These are phyloP conservation scores for Penicillium sp. DNA, from an alignment of 2,329 filamentous ascomycete genomes.

Conservation along the genomic window DNA sequence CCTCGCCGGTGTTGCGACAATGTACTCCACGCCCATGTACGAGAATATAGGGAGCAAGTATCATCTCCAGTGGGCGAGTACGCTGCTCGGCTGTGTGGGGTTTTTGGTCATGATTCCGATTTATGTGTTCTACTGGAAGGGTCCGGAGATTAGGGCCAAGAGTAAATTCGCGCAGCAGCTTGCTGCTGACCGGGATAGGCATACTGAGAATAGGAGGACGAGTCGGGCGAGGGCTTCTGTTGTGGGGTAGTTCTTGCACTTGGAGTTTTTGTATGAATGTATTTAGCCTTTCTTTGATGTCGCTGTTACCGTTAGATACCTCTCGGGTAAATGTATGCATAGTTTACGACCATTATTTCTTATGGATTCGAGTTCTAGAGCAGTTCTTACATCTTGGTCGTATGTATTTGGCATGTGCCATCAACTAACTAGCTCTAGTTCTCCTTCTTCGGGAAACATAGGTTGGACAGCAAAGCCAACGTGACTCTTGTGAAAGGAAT, in stretches of 20 bases:
- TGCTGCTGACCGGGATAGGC: conserved; percentile 14
- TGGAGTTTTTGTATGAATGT: not conserved
- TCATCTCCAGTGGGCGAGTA: conserved; percentile 47
- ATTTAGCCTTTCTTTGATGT: not conserved
- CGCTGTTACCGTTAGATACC: not conserved
- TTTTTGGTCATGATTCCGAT: conserved; percentile 47
- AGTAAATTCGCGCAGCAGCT: conserved; percentile 20
- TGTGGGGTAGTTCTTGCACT: not conserved
- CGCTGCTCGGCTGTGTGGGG: conserved; percentile 45
- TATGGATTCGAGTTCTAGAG: too few species aligned
- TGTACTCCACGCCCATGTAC: conserved; percentile 59
- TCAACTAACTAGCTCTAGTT: too few species aligned
- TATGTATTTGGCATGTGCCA: too few species aligned
- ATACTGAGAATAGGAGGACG: conserved; percentile 8
- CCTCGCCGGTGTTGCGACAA: conserved; percentile 61
- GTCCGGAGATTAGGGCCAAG: conserved; percentile 43
- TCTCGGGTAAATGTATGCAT: too few species aligned
- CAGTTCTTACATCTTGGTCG: too few species aligned
- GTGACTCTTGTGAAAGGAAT: too few species aligned
- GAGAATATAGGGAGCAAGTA: conserved; percentile 37
- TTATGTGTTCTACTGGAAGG: conserved; percentile 50
- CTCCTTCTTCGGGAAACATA: too few species aligned
- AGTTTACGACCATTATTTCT: too few species aligned
- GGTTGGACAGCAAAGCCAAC: too few species aligned
- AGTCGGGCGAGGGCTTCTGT: conserved; percentile 7